A percentile compares a stretch with the other conserved stretches of the same genome.
Evolutionary conservation across 331 rosid species (phyloP).

Genomic region (Malus hybrid): DNA sequence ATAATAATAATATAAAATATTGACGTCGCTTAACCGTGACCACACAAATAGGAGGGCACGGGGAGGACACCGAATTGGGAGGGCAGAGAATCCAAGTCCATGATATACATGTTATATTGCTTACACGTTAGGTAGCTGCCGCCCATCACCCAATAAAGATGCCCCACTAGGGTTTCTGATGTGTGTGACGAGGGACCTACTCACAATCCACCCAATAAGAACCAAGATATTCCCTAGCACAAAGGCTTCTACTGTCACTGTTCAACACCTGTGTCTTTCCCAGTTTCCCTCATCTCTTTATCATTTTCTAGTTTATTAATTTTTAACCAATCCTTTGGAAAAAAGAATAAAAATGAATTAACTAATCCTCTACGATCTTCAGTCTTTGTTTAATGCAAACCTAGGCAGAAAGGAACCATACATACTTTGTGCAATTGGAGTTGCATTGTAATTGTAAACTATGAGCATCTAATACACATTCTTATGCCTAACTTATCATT

Average conservation of each 20-base stretch:
- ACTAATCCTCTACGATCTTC: background rate
- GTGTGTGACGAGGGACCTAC: constrained; percentile 38
- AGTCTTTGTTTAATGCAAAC: background rate
- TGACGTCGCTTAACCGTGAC: too few species aligned
- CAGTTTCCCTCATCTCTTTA: background rate
- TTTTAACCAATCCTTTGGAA: background rate
- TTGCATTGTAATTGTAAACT: background rate
- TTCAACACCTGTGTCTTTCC: constrained; percentile 4
- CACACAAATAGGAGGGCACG: too few species aligned
- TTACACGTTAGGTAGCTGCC: constrained; percentile 14
- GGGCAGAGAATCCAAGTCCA: background rate
- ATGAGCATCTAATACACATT: background rate
- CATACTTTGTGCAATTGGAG: background rate
- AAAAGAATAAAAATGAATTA: too few species aligned
- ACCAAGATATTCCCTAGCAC: constrained; percentile 31
- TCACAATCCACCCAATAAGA: constrained; percentile 43
- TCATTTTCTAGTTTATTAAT: background rate
- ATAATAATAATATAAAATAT: too few species aligned
- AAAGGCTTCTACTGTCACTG: constrained; percentile 19
- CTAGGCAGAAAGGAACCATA: background rate
- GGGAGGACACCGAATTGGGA: too few species aligned
- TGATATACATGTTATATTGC: background rate
- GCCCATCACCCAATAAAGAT: constrained; percentile 38
- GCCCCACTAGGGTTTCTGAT: constrained; percentile 20
- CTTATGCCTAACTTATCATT: background rate